Percentiles rank a stretch among this genome's conserved stretches.
Conservation (phyloP, 495 filamentous ascomycete species). For the Sabuloglossum arenarium region DNA sequence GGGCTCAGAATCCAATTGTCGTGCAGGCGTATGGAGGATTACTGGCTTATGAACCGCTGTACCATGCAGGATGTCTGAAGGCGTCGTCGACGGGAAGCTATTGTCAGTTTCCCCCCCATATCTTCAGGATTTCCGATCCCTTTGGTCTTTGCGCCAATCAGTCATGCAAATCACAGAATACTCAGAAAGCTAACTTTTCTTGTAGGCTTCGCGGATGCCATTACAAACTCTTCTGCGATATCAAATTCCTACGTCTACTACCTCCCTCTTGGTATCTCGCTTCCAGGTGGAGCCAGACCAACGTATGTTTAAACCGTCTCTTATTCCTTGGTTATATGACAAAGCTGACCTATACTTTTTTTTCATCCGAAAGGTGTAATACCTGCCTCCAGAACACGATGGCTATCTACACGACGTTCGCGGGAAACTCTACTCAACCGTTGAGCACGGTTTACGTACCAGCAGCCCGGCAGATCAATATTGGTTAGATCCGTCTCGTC, state of each 20-base stretch:
- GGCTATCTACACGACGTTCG: slow-evolving; percentile 39
- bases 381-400: slow-evolving; percentile 51
- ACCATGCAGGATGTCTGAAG: slow-evolving; percentile 53
- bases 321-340: not conserved
- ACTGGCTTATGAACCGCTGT: slow-evolving; percentile 51
- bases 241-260: slow-evolving; percentile 63
- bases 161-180: too few relatives aligned
- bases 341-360: not conserved
- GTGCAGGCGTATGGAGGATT: slow-evolving; percentile 51
- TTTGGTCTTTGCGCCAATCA: not conserved
- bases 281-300: slow-evolving; percentile 40
- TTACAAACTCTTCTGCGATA: slow-evolving; percentile 47
- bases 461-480: slow-evolving; percentile 44
- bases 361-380: slow-evolving; percentile 24
- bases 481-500: too few relatives aligned
- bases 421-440: slow-evolving; percentile 33
- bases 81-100: slow-evolving; percentile 33
- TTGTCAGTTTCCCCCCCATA: slow-evolving; percentile 20
- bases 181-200: not conserved
- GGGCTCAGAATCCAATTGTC: slow-evolving; percentile 43
- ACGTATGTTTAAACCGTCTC: slow-evolving; percentile 11
- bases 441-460: slow-evolving; percentile 36
- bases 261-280: slow-evolving; percentile 50
- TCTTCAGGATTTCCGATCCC: not conserved
- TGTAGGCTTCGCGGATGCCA: slow-evolving; percentile 54